Percentiles rank a stretch among this genome's conserved stretches.
These are phyloP conservation scores for Anisodus tanguticus DNA, from an alignment of 257 asterid species.

Conservation along the genomic window DNA sequence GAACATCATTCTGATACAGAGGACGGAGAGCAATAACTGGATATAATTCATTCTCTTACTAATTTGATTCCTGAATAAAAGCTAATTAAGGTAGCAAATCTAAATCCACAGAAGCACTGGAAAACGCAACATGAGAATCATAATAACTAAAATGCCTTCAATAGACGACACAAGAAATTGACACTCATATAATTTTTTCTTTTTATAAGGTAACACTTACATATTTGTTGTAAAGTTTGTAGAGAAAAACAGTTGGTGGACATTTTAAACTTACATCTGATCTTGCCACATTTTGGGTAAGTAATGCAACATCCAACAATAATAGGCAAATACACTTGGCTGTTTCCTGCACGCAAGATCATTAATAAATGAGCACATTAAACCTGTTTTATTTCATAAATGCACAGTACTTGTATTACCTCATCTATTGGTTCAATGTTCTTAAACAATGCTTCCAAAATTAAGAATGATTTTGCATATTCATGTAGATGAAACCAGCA, in stretches of 20 bases:
- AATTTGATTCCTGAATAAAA: too few species aligned
- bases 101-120: too few species aligned
- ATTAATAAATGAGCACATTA: background rate
- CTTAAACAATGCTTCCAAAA: slow-evolving; percentile 73
- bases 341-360: slow-evolving; percentile 54
- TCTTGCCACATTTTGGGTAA: slow-evolving; percentile 65
- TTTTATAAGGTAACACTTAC: too few species aligned
- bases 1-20: too few species aligned
- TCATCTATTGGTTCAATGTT: slow-evolving; percentile 83
- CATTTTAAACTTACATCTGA: slow-evolving; percentile 68
- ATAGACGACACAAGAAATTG: background rate
- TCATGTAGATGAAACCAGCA: slow-evolving; percentile 89
- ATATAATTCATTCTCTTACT: too few species aligned
- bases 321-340: slow-evolving; percentile 82
- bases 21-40: too few species aligned
- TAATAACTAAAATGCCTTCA: too few species aligned
- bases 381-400: background rate
- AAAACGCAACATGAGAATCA: too few species aligned
- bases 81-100: too few species aligned
- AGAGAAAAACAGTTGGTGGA: background rate
- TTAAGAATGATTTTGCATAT: slow-evolving; percentile 64
- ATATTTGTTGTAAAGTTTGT: background rate
- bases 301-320: slow-evolving; percentile 83
- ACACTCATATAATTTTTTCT: background rate
- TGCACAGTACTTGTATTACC: slow-evolving; percentile 46